Conservation (phyloP, 306 rosid genomes). For the Oxytropis ochrocephala region DNA sequence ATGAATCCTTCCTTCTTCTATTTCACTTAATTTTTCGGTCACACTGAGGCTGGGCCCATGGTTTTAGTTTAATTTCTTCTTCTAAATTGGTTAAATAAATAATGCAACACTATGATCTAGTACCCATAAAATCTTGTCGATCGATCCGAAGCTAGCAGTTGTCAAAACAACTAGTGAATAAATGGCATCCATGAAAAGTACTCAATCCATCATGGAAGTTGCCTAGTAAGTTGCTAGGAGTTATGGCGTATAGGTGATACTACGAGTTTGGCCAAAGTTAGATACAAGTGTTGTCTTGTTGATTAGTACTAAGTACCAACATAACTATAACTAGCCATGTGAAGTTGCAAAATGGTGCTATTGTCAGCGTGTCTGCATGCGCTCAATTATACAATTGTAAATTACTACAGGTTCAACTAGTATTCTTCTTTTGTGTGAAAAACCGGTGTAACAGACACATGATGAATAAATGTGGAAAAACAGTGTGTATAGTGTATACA, state of each 20-base stretch:
- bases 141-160: neutral
- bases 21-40: slow-evolving; percentile 1
- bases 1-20: neutral
- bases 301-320: neutral
- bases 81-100: too few relatives aligned
- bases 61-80: too few relatives aligned
- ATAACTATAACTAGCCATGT: neutral
- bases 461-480: slow-evolving; percentile 22
- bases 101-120: neutral
- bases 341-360: neutral
- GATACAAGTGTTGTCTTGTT: neutral
- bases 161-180: neutral
- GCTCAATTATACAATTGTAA: neutral
- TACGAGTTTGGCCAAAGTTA: neutral
- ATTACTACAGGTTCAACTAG: neutral
- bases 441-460: slow-evolving; percentile 25
- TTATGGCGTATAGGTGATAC: neutral
- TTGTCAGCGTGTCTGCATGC: slow-evolving; percentile 5
- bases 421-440: slow-evolving; percentile 22
- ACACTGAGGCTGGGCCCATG: neutral
- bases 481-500: neutral
- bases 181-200: neutral
- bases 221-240: neutral
- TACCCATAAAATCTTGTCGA: slow-evolving; percentile 12
- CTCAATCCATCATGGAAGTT: neutral